Conservation (phyloP, 2,329 filamentous ascomycete species). For the Aspergillus thermomutatus region DNA sequence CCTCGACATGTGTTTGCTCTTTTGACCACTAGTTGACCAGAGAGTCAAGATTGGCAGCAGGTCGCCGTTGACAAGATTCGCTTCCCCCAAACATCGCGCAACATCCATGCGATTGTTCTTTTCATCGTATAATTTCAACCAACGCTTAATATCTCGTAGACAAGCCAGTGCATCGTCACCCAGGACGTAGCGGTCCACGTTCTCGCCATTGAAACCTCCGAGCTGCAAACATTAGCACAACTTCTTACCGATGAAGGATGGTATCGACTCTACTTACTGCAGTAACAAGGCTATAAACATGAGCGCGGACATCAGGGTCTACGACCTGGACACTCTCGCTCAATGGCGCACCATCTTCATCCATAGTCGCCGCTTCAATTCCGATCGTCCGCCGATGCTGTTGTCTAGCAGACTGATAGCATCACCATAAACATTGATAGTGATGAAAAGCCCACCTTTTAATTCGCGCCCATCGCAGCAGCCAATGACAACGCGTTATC, state of each 20-base stretch:
- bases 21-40: constrained; percentile 70
- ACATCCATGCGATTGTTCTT: constrained; percentile 93
- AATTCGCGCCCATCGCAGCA: background rate
- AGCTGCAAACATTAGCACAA: constrained; percentile 54
- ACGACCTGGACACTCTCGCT: constrained; percentile 58
- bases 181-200: constrained; percentile 79
- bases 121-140: constrained; percentile 92
- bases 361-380: constrained; percentile 32
- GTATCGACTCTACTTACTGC: constrained; percentile 60
- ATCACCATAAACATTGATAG: background rate
- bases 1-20: constrained; percentile 72
- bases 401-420: background rate
- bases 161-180: constrained; percentile 92
- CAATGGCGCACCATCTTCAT: constrained; percentile 37
- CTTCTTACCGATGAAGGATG: constrained; percentile 5
- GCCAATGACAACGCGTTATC: constrained; percentile 24
- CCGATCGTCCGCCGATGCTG: constrained; percentile 2
- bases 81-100: constrained; percentile 84
- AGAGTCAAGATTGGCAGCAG: constrained; percentile 81
- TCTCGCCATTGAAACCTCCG: constrained; percentile 74
- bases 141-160: constrained; percentile 88
- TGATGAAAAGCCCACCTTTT: background rate
- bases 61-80: constrained; percentile 87
- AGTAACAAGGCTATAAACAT: constrained; percentile 89
- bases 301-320: constrained; percentile 87